phyloP scores from a whole-genome alignment of 2,329 filamentous ascomycete genomes.

The Xylariales sp. region DNA sequence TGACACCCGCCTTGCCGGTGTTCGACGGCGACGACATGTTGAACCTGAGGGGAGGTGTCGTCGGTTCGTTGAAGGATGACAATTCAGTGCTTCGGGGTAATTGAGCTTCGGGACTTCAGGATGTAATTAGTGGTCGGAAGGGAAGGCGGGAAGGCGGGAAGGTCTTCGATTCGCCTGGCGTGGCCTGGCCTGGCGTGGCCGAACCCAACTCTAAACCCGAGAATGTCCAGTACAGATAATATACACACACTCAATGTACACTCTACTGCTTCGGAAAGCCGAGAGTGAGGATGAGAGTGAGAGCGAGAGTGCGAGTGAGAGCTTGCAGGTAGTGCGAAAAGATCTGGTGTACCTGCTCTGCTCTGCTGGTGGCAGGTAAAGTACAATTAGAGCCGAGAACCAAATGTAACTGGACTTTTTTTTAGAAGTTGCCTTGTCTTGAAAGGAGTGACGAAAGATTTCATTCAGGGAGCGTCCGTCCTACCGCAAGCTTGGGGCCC shows the following conservation, averaged over 20 bases:
- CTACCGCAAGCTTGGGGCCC: background rate
- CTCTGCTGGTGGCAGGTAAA: too few relatives aligned
- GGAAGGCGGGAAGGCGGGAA: background rate
- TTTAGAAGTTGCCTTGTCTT: background rate
- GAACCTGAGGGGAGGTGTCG: slow-evolving; percentile 1
- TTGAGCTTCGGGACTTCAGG: too few relatives aligned
- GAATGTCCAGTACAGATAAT: background rate
- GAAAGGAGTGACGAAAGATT: slow-evolving; percentile 5
- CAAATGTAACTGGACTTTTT: slow-evolving; percentile 2
- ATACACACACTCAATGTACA: too few relatives aligned
- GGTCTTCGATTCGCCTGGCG: background rate
- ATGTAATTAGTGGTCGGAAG: background rate
- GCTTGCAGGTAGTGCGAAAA: too few relatives aligned
- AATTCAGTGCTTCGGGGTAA: too few relatives aligned
- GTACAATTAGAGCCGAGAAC: too few relatives aligned
- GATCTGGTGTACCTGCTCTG: too few relatives aligned
- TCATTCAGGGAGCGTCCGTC: slow-evolving; percentile 4
- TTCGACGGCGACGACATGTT: slow-evolving; percentile 16
- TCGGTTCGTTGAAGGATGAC: slow-evolving; percentile 7
- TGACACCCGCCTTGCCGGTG: slow-evolving; percentile 53
- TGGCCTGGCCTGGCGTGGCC: too few relatives aligned
- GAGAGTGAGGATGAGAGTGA: too few relatives aligned
- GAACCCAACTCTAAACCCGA: background rate
- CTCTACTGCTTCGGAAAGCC: too few relatives aligned
- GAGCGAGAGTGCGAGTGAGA: too few relatives aligned